Evolutionary conservation across 352 stramenopile genomes (phyloP).

Genomic region (Globisporangium paddicum): DNA sequence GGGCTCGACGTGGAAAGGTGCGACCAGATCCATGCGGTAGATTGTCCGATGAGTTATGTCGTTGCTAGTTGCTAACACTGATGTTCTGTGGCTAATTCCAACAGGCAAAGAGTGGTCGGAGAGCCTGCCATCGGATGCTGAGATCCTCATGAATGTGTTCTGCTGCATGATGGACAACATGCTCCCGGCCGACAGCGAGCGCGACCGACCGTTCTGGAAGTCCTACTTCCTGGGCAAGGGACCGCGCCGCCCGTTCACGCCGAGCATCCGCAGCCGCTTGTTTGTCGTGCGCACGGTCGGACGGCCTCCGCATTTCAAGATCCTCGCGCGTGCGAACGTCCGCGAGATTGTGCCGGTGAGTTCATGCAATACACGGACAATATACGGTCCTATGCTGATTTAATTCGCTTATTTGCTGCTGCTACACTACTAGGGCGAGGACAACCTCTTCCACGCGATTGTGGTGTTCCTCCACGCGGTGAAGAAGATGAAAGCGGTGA

Average conservation of each 20-base stretch:
- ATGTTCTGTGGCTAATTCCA: neutral
- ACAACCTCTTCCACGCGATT: conserved; percentile 82
- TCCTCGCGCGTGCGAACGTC: conserved; percentile 67
- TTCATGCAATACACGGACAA: neutral
- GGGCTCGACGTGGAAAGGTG: conserved; percentile 69
- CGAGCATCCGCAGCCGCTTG: conserved; percentile 58
- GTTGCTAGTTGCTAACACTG: neutral
- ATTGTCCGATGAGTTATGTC: neutral
- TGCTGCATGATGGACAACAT: conserved; percentile 88
- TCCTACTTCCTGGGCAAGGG: conserved; percentile 76
- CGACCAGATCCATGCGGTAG: neutral
- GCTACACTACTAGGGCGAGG: conserved; percentile 56
- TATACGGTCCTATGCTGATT: neutral
- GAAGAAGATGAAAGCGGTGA: conserved; percentile 82
- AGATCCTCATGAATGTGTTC: conserved; percentile 88
- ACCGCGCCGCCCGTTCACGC: conserved; percentile 68
- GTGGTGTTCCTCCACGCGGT: conserved; percentile 81
- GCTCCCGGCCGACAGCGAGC: conserved; percentile 68
- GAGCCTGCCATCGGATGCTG: conserved; percentile 65
- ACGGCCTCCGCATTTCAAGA: conserved; percentile 81
- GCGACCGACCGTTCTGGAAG: conserved; percentile 78
- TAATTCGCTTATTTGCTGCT: neutral
- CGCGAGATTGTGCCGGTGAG: conserved; percentile 79
- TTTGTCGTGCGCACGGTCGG: conserved; percentile 75
- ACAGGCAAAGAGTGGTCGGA: conserved; percentile 79